These are phyloP conservation scores for Gossypium davidsonii DNA, from an alignment of 441 rosid species.

Conservation along the genomic window DNA sequence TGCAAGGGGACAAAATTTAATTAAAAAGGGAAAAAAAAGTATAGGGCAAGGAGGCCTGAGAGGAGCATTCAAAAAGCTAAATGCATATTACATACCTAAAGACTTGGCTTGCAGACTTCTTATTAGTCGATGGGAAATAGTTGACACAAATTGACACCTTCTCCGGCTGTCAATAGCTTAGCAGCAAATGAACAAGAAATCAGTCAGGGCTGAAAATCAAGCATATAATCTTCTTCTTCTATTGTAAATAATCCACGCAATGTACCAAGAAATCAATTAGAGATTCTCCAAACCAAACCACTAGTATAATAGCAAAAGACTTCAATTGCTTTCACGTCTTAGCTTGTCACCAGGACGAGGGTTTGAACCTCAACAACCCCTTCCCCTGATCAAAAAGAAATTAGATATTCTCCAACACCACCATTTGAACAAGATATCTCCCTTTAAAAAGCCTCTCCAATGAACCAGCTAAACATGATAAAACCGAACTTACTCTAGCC, in stretches of 20 bases:
- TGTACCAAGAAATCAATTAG: neutral
- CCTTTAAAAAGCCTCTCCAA: neutral
- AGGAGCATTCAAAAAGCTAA: constrained; percentile 5
- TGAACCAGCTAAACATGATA: neutral
- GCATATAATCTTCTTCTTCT: neutral
- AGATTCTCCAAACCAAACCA: neutral
- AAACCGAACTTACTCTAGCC: neutral
- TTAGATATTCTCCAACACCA: neutral
- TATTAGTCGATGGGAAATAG: neutral
- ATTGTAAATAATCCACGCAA: neutral
- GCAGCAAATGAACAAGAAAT: neutral
- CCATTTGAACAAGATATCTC: neutral
- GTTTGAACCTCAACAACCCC: too few species aligned
- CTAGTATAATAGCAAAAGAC: too few species aligned
- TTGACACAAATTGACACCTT: neutral
- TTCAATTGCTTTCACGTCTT: too few species aligned
- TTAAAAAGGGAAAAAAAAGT: neutral
- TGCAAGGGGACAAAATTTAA: neutral
- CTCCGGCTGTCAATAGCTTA: neutral
- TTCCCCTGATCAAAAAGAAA: too few species aligned
- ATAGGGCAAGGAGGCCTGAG: neutral
- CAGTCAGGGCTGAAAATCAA: neutral
- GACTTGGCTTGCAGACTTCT: neutral
- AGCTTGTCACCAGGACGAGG: too few species aligned
- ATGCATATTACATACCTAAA: neutral